A percentile compares a stretch with the other conserved stretches of the same genome.
These are phyloP conservation scores for Backusella australiensis DNA, from an alignment of 192 early-diverging fungal genomes.

Conservation along the genomic window DNA sequence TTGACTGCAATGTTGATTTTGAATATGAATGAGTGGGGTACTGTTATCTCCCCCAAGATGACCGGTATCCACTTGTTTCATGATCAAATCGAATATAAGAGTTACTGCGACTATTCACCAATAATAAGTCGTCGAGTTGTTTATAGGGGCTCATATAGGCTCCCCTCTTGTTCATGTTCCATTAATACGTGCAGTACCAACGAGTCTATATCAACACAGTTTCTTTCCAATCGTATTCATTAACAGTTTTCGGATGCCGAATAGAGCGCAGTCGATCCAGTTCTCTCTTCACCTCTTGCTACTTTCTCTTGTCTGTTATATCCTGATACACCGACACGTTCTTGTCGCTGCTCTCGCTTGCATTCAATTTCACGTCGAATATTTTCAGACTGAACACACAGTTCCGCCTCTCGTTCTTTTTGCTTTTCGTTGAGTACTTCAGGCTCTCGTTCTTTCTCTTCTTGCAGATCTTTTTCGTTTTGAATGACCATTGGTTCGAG, in stretches of 20 bases:
- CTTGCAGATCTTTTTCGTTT: constrained; percentile 43
- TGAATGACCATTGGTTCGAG: constrained; percentile 26
- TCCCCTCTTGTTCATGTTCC: constrained; percentile 46
- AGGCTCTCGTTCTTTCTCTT: constrained; percentile 42
- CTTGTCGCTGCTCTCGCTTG: background rate
- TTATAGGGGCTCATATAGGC: constrained; percentile 38
- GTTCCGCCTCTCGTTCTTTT: constrained; percentile 39
- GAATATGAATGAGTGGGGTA: background rate
- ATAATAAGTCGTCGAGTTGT: constrained; percentile 46
- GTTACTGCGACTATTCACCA: constrained; percentile 20
- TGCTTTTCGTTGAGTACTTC: constrained; percentile 30
- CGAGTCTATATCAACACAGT: constrained; percentile 2
- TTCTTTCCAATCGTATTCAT: constrained; percentile 50
- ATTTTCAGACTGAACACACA: constrained; percentile 27
- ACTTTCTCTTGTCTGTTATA: background rate
- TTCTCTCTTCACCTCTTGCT: constrained; percentile 39
- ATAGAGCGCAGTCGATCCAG: constrained; percentile 55
- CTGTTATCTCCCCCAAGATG: background rate
- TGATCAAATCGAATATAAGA: constrained; percentile 34
- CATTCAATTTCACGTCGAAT: constrained; percentile 29
- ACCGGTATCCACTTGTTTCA: constrained; percentile 36
- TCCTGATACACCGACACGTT: no score
- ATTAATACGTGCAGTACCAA: constrained; percentile 51
- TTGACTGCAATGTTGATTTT: background rate
- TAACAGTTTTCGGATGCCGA: constrained; percentile 55